phyloP scores from a whole-genome alignment of 2,329 filamentous ascomycete genomes.

The Diaporthe australafricana region DNA sequence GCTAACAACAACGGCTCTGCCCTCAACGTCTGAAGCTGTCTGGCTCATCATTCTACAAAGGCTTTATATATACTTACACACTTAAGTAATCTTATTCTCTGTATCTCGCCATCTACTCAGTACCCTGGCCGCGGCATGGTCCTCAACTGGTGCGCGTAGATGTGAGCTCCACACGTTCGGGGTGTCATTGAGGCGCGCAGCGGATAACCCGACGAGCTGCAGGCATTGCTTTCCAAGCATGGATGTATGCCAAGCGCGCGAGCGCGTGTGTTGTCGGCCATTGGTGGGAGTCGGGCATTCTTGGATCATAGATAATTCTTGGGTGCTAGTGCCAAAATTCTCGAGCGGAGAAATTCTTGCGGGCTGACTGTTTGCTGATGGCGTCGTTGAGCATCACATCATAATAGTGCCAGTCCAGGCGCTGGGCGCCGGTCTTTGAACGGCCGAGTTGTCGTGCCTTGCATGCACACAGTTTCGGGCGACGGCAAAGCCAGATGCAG shows the following conservation, averaged over 20 bases:
- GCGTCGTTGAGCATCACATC: constrained; percentile 2
- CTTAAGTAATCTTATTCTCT: not conserved
- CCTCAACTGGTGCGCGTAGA: constrained; percentile 28
- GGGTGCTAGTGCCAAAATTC: constrained; percentile 16
- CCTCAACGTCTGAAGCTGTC: not conserved
- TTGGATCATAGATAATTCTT: constrained; percentile 19
- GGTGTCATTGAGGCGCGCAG: constrained; percentile 20
- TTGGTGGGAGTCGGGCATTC: constrained; percentile 1
- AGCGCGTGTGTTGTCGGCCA: not conserved
- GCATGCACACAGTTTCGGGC: not conserved
- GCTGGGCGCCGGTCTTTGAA: constrained; percentile 8
- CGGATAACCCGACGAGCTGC: constrained; percentile 22
- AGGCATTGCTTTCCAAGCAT: constrained; percentile 11
- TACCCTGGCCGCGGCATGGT: constrained; percentile 19
- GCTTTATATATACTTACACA: constrained; percentile 24
- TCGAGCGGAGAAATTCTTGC: constrained; percentile 9
- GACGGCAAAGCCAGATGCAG: not conserved
- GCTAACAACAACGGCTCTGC: constrained; percentile 9
- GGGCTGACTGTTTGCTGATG: not conserved
- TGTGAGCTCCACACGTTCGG: constrained; percentile 24
- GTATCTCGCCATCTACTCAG: not conserved
- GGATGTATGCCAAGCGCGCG: constrained; percentile 15
- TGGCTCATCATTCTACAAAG: not conserved
- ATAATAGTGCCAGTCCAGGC: not conserved
- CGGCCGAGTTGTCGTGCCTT: constrained; percentile 19